Evolutionary conservation across 2,329 filamentous ascomycete genomes (phyloP), one percentile per base, ranked within the genome.

Genomic region (Fusarium caatingaense): DNA sequence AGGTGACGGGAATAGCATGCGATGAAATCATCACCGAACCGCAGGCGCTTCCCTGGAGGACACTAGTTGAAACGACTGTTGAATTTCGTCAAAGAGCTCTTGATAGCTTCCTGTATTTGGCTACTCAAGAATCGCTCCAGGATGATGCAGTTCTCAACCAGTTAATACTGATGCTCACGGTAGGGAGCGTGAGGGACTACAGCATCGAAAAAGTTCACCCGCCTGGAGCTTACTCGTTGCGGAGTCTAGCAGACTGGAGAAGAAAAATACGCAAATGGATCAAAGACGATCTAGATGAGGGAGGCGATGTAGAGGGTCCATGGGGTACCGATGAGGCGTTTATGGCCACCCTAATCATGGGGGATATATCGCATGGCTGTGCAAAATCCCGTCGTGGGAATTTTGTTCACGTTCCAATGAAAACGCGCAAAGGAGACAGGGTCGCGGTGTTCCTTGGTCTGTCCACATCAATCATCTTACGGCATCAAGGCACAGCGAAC

Each of bases 241-340:
- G 21, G 2, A n/a, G 40, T 8, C 9, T 46, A 1, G 2, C 18
- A 15, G 10, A n/a, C 6, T 55, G 56, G 41, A 25, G 48, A 15
- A 1, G 21, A 2, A 46, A 18, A 6, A 27, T 46, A 28, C 15
- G 56, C 1, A 10, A 30, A 15, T 59, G 56, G 56, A 2, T 23
- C 0, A 23, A 13, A 5, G 8, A 3, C 8, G 9, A 18, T 5
- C 5, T 4, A 3, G 16, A 32, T n/a, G n/a, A n/a, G n/a, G n/a
- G n/a, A n/a, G n/a, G n/a, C 4, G 25, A 32, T 5, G 1, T 1
- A 3, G 9, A 25, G 44, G 21, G 21, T 4, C 5, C 18, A 6
- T 7, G 13, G 28, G n/a, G 47, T 21, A 27, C 27, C 9, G 51
- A 55, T 8, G 21, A 11, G 5, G 28, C 16, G 5, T 40, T 8